phyloP scores from a whole-genome alignment of 2,329 filamentous ascomycete species.

The Claviceps humidiphila region DNA sequence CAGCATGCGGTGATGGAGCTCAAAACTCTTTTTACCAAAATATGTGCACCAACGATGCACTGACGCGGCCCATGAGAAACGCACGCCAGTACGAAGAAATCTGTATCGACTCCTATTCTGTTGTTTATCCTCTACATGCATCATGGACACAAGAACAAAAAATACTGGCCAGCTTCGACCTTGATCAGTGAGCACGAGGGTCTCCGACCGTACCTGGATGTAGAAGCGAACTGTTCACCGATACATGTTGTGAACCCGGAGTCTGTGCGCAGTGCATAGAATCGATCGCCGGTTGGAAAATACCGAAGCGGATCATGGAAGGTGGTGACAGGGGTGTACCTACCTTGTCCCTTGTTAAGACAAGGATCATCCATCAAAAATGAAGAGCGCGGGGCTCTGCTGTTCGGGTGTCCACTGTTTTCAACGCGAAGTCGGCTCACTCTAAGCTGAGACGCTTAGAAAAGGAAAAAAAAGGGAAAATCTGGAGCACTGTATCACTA shows the following conservation, averaged over 20 bases:
- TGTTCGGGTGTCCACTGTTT: not conserved
- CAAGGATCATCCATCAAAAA: not conserved
- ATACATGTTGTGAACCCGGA: not conserved
- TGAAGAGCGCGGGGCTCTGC: not conserved
- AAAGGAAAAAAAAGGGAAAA: not conserved
- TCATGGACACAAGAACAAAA: not conserved
- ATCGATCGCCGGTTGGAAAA: not conserved
- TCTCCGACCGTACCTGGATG: not conserved
- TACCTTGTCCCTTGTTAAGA: not conserved
- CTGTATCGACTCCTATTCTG: not conserved
- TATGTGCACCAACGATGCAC: not conserved
- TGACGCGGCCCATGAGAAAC: not conserved
- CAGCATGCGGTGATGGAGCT: slow-evolving; percentile 30
- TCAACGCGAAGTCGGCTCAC: not conserved
- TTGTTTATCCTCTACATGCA: not conserved
- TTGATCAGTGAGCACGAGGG: too few relatives aligned
- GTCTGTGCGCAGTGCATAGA: not conserved
- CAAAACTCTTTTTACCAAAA: not conserved
- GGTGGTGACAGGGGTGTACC: not conserved
- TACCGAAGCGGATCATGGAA: not conserved
- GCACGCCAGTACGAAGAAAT: not conserved
- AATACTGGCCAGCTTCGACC: not conserved
- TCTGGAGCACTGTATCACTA: not conserved
- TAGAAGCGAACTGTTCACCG: not conserved
- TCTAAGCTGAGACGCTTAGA: slow-evolving; percentile 2